Evolutionary conservation across 345 rosid species (phyloP), one percentile per base, ranked within the genome.

Genomic region (Leavenworthia alabamica): DNA sequence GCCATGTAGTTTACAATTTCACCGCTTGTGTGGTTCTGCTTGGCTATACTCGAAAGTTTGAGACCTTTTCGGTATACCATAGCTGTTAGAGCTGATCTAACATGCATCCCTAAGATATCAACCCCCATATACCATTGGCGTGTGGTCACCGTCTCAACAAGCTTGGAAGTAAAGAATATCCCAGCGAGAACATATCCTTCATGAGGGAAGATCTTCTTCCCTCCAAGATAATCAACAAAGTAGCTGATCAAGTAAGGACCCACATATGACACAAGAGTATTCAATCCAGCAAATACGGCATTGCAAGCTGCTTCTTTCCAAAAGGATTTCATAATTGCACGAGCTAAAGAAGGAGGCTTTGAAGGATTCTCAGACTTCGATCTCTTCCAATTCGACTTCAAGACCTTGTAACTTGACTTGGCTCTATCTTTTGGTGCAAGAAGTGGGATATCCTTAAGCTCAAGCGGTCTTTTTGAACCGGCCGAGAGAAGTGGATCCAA

Each of bases 51-150:
- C 1, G 97, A 90, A 49, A 94, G 87, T 73, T 73, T 88, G 31
- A 94, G 87, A 56, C 99, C 99, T 70, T 94, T 94, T 29, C 79
- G 72, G 64, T 87, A 94, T 62, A 94, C 97, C 97, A 90, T 86
- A 15, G 97, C 96, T 0, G 99, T 94, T 59, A 94, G 62, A 75
- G 99, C 97, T 11, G 99, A 94, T 68, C 99, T 86, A 56, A 94
- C 96, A 67, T 94, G 97, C 99, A 94, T 94, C 7, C 99, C 99
- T 75, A 90, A 72, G 67, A 94, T 94, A 77, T 94, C 99, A 50
- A 94, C 99, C 47, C 99, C 99, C 9, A 94, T 90, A 79, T 94
- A 94, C 99, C 99, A 94, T 64, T 94, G 99, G 50, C 99, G 80
- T 54, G 96, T 90, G 11, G 97, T 83, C 55, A 94, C 45, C 12